Evolutionary conservation across 768 basidiomycete species (phyloP).

Genomic region (Hericium coralloides): DNA sequence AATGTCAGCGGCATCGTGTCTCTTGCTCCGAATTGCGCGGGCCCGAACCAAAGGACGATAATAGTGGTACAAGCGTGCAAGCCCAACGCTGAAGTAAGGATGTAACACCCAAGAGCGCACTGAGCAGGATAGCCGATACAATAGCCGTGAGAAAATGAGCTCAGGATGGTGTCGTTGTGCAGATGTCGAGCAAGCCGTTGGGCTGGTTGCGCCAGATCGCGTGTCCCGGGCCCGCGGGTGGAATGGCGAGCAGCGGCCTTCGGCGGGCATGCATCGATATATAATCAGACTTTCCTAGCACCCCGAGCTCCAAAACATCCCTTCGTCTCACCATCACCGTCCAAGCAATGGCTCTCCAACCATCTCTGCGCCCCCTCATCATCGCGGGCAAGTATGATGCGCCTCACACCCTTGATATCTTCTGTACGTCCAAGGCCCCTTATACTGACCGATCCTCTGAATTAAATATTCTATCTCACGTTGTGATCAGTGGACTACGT

Average conservation of each 20-base stretch:
- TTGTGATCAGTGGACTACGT: conserved; percentile 68
- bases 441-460: background rate
- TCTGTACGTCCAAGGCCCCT: conserved; percentile 38
- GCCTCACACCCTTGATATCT: conserved; percentile 75
- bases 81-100: background rate
- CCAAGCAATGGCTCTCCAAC: conserved; percentile 64
- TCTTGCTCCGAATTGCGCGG: background rate
- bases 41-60: background rate
- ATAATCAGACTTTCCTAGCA: background rate
- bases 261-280: background rate
- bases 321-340: background rate
- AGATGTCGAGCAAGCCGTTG: background rate
- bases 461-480: background rate
- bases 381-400: conserved; percentile 51
- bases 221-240: no score
- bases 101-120: no score
- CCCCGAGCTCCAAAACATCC: background rate
- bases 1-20: conserved; percentile 37
- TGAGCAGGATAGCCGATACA: background rate
- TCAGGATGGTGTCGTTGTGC: background rate
- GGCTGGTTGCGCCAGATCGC: background rate
- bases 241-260: no score
- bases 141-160: background rate
- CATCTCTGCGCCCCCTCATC: conserved; percentile 55
- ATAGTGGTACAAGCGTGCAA: background rate